Percentiles rank a stretch among this genome's conserved stretches.
Conservation (phyloP, 371 early-diverging fungal species). For the Mucor plumbeus region DNA sequence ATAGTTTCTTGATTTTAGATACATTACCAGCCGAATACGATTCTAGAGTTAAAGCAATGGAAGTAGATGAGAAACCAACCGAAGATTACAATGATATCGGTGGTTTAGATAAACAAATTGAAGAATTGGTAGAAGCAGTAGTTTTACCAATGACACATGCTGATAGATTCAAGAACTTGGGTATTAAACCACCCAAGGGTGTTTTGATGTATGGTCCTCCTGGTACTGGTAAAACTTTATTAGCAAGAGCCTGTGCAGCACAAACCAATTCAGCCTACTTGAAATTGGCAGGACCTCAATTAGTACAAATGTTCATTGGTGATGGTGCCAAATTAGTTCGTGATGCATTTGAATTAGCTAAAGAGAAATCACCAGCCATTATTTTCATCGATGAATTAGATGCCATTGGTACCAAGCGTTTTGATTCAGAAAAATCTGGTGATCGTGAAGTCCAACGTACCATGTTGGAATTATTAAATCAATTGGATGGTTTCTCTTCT, state of each 20-base stretch:
- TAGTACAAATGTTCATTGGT: slow-evolving; percentile 99
- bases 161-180: slow-evolving; percentile 95
- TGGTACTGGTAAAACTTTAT: slow-evolving; percentile 95
- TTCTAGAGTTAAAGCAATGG: slow-evolving; percentile 99
- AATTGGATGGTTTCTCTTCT: slow-evolving; percentile 98
- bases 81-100: slow-evolving; percentile 99
- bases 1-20: slow-evolving; percentile 98
- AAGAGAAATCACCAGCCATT: slow-evolving; percentile 99
- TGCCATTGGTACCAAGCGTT: slow-evolving; percentile 99
- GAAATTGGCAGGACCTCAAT: slow-evolving; percentile 98
- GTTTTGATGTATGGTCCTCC: slow-evolving; percentile 99
- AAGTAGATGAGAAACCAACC: slow-evolving; percentile 99
- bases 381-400: slow-evolving; percentile 99
- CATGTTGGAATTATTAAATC: slow-evolving; percentile 99
- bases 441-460: slow-evolving; percentile 99
- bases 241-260: slow-evolving; percentile 99
- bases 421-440: slow-evolving; percentile 97
- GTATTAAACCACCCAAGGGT: slow-evolving; percentile 99
- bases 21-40: slow-evolving; percentile 99
- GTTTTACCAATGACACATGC: slow-evolving; percentile 98
- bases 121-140: slow-evolving; percentile 98
- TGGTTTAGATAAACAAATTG: slow-evolving; percentile 99
- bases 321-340: slow-evolving; percentile 99
- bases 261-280: slow-evolving; percentile 97
- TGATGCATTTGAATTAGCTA: slow-evolving; percentile 98